Evolutionary conservation across 192 early-diverging fungal species (phyloP), one percentile per base, ranked within the genome.

Genomic region (Lobulomyces angularis): DNA sequence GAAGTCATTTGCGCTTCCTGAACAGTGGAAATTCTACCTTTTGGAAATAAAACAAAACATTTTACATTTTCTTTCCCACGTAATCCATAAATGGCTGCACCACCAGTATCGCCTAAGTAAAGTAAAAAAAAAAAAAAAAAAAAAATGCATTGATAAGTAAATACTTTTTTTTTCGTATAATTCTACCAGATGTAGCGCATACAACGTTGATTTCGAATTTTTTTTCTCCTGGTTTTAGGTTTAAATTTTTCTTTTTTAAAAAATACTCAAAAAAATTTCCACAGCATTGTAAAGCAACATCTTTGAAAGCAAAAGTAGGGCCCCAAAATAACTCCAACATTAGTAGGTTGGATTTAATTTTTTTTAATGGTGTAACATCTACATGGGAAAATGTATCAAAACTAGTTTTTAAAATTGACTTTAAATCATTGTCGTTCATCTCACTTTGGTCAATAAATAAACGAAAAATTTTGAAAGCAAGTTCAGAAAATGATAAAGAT

Each of bases 1-100:
- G 82, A 79, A 4, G 94, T 97, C 94, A 97, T 97, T 66, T 97
- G 94, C 20, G 87, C 87, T 65, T 94, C 91, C 61, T 97, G 93
- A 33, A 97, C 81, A 9, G 88, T 81, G 28, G 81, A 85, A 37
- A 97, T 87, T 36, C 88, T 77, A 43, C 82, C 84, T 27, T 80
- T 65, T 3, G 93, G 93, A 53, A 87, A 84, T 39, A 95, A 62
- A 36, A 97, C 95, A 55, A 92, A 97, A 23, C 93, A 86, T 19
- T 79, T 71, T 5, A 97, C 74, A 61, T 88, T 82, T 55, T 86
- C 78, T 75, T 95, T 95, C 27, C 84, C 84, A 14, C 87, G 70
- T 39, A 97, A 70, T 5, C 90, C 90, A 55, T 92, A 95, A 61
- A 97, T 97, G 25, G 93, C 93, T 31, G 93, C 93, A 58, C 90